phyloP scores from a whole-genome alignment of 225 moss, liverwort and hornwort species.

The Physcomitrellopsis africana region DNA sequence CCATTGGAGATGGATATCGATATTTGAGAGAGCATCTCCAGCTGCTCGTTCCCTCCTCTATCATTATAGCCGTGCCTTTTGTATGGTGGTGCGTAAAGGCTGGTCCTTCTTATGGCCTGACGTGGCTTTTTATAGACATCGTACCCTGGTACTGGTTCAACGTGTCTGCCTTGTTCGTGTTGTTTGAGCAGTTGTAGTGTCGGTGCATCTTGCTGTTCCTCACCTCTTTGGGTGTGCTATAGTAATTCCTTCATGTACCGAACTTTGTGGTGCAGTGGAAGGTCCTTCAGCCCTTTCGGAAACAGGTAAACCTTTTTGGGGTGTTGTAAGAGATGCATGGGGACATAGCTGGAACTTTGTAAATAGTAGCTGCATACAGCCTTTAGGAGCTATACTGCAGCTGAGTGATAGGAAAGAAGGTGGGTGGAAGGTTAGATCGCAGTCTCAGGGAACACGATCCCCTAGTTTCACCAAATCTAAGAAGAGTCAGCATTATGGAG shows the following conservation, averaged over 20 bases:
- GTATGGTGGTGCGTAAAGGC: constrained; percentile 95
- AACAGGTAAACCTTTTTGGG: no score
- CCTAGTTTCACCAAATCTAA: constrained; percentile 51
- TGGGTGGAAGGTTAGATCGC: constrained; percentile 51
- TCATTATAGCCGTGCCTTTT: constrained; percentile 80
- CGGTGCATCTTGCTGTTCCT: constrained; percentile 73
- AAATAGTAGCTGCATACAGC: constrained; percentile 69
- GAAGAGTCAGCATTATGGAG: constrained; percentile 67
- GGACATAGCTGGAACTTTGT: constrained; percentile 74
- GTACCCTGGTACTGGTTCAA: constrained; percentile 87
- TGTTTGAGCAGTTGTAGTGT: constrained; percentile 80
- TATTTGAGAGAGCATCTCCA: constrained; percentile 66
- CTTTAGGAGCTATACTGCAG: constrained; percentile 66
- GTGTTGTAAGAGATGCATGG: constrained; percentile 56
- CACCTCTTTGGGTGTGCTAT: constrained; percentile 63
- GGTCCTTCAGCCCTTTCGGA: no score
- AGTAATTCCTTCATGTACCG: constrained; percentile 53
- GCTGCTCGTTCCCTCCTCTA: constrained; percentile 68
- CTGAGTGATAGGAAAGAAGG: constrained; percentile 66
- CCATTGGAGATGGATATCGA: constrained; percentile 40
- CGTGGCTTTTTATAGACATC: constrained; percentile 70
- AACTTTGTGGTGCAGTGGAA: no score
- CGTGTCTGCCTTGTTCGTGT: constrained; percentile 71
- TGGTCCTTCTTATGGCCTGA: constrained; percentile 66
- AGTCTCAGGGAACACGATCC: constrained; percentile 58